Evolutionary conservation across 1,284 basidiomycete species (phyloP), one percentile per base, ranked within the genome.

Genomic region (Pseudozyma thailandica): DNA sequence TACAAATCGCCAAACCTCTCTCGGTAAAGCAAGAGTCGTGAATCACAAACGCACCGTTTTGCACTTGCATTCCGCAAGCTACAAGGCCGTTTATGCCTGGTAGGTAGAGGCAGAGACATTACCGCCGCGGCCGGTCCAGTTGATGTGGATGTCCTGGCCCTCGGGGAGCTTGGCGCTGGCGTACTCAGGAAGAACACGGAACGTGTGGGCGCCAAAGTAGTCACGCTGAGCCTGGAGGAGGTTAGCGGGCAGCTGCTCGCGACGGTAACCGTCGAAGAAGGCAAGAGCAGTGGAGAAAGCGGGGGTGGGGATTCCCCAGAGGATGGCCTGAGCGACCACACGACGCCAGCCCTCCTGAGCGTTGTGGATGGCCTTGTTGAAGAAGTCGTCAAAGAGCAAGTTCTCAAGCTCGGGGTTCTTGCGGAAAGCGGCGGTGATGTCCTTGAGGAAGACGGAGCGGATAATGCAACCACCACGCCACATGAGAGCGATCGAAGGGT

Each of bases 391-490:
- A 82, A 96, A 94, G 69, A 99, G 88, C 69, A 98, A 87, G 72
- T 93, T 96, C 86, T 98, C 94, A 45, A 99, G 88, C 30, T 92
- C 83, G 43, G 86, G 83, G 83, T 91, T 91, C 88, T 95, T 94
- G 84, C 89, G 86, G 87, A 94, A 98, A 27, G 96, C 95, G 47
- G 88, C 84, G 72, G 94, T 92, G 63, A 82, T 82, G 74, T 82
- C 80, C 78, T 81, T 80, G 55, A 82, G 71, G 74, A 82, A 82
- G 45, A 81, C 79, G 57, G 83, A 84, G 62, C 84, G 81, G 89
- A 99, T 98, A 85, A 99, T 99, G 86, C 96, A 98, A 74, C 96
- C 96, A 77, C 96, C 96, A 82, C 95, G 93, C 96, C 96, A 99
- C 93, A 99, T 98, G 77, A 88, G 90, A 48, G 96, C 96, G 83